Base-by-base conservation (phyloP, 306 rosid genomes). In the Astragalus glycyphyllos region DNA sequence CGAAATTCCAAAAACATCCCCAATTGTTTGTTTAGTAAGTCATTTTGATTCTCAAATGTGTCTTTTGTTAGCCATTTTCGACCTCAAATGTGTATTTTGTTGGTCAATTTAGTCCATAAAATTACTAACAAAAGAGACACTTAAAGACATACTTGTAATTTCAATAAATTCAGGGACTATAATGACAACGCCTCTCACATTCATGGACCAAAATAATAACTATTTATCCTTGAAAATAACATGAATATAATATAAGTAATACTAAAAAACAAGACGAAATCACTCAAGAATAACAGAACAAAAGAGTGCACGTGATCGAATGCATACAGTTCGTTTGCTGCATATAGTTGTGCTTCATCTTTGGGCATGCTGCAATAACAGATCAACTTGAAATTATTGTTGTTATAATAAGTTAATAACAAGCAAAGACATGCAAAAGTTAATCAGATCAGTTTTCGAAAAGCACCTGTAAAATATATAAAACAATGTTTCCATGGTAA, bases 241-340 rank as follows among this genome's bases (percentile, higher is more conserved):
- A 2, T 8, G 31, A 31, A 31, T 34, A 4, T 13, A 31, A 31
- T 34, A 4, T 13, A 1, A 14, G n/a, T 42, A 56, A 42, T 44
- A 32, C 65, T 6, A 29, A 47, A 42, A 70, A 70, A 46, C 5
- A 70, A 14, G 57, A 8, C 45, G n/a, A 70, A 53, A 59, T 56
- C 20, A 61, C 14, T 31, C 26, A 15, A 48, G 34, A 26, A 49
- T 6, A 9, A 40, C 13, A 53, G 10, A 45, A 44, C 44, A 48
- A 48, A 49, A 35, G 41, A 15, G 35, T 57, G 58, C 47, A 48
- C 38, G 42, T 13, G 11, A 15, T n/a, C 2, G n/a, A 31, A 37
- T 50, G 61, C 96, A 62, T 91, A 91, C 97, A 89, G 96, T 78
- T 91, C 97, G 77, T 87, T 75, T 15, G 96, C 88, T 10, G 96